These are phyloP conservation scores for Leccinum arenicola DNA, from an alignment of 768 basidiomycete genomes.

Conservation along the genomic window DNA sequence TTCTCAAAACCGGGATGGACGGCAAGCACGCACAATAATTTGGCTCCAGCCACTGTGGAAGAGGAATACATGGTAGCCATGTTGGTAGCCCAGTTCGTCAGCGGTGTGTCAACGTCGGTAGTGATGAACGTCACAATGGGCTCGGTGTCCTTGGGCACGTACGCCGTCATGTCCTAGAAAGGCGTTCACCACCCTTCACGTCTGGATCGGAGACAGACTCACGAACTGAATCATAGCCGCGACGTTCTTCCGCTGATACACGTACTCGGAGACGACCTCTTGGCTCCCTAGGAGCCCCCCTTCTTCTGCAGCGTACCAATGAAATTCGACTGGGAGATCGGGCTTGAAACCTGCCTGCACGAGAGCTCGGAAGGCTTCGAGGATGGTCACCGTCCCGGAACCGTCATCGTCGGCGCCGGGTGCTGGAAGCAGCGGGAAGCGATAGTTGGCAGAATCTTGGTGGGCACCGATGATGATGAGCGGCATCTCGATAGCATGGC, in stretches of 20 bases:
- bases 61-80: constrained; percentile 33
- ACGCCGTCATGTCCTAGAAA: constrained; percentile 36
- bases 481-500: constrained; percentile 16
- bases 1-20: not conserved
- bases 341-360: constrained; percentile 69
- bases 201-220: constrained; percentile 20
- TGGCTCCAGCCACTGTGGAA: constrained; percentile 18
- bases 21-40: constrained; percentile 29
- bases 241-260: constrained; percentile 41
- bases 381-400: constrained; percentile 70
- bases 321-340: constrained; percentile 67
- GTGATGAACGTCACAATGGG: constrained; percentile 31
- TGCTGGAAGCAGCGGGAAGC: constrained; percentile 39
- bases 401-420: constrained; percentile 53
- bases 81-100: constrained; percentile 37
- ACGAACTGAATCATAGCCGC: constrained; percentile 51
- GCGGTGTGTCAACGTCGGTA: constrained; percentile 41
- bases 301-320: constrained; percentile 82
- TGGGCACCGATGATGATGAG: constrained; percentile 42
- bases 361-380: constrained; percentile 73
- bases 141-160: constrained; percentile 14
- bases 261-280: constrained; percentile 51
- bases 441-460: constrained; percentile 43
- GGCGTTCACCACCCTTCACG: not conserved
- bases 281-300: constrained; percentile 32